Percentiles rank a stretch among this genome's conserved stretches.
phyloP scores from a whole-genome alignment of 345 rosid species.

The Aquilaria malaccensis region DNA sequence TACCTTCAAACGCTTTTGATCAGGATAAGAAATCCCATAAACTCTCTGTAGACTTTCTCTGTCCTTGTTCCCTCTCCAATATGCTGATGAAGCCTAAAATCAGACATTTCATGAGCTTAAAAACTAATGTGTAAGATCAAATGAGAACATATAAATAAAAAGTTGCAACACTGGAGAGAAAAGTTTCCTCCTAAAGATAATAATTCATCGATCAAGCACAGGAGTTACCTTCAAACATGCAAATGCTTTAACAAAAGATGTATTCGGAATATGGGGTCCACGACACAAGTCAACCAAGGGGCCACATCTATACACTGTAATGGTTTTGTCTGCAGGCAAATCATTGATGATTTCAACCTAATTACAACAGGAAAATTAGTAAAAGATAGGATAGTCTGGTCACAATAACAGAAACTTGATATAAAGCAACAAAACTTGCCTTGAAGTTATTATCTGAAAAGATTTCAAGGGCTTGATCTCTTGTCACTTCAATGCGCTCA shows the following conservation, averaged over 20 bases:
- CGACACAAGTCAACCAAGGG: slow-evolving; percentile 96
- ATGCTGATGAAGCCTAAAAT: slow-evolving; percentile 92
- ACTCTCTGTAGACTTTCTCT: slow-evolving; percentile 98
- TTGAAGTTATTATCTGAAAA: slow-evolving; percentile 88
- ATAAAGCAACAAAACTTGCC: slow-evolving; percentile 35
- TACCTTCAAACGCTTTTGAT: slow-evolving; percentile 81
- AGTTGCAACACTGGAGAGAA: slow-evolving; percentile 9
- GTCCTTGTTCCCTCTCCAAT: slow-evolving; percentile 88
- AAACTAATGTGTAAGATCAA: slow-evolving; percentile 13
- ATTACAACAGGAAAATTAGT: slow-evolving; percentile 20
- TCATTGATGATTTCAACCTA: slow-evolving; percentile 90
- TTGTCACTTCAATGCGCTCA: slow-evolving; percentile 94
- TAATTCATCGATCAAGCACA: slow-evolving; percentile 1
- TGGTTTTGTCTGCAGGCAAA: slow-evolving; percentile 83
- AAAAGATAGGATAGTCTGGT: slow-evolving; percentile 2
- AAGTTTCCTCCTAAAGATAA: not conserved
- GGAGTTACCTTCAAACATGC: slow-evolving; percentile 73
- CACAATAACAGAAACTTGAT: slow-evolving; percentile 1
- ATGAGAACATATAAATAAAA: slow-evolving; percentile 7
- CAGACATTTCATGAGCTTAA: too few relatives aligned
- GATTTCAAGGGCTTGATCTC: slow-evolving; percentile 79
- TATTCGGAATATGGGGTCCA: slow-evolving; percentile 98
- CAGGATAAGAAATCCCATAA: slow-evolving; percentile 97
- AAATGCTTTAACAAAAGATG: slow-evolving; percentile 93
- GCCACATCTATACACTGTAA: slow-evolving; percentile 96